A percentile compares a stretch with the other conserved stretches of the same genome.
Evolutionary conservation across 139 green algal genomes (phyloP).

Genomic region (Nannochloris sp.): DNA sequence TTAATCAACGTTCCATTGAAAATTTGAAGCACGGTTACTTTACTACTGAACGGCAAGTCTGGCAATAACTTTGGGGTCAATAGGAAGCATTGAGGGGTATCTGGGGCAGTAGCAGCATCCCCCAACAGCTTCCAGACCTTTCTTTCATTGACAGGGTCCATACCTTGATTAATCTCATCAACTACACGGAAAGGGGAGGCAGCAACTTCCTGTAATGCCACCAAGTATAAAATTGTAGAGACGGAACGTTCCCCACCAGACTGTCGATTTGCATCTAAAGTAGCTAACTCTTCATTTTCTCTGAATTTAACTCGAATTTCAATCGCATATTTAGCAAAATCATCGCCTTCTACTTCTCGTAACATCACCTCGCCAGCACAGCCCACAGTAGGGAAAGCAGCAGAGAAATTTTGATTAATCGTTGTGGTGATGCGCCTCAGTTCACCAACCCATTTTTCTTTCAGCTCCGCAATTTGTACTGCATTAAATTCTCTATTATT

Average conservation of each 20-base stretch:
- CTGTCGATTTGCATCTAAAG: constrained; percentile 75
- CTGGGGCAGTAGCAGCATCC: constrained; percentile 36
- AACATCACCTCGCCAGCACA: constrained; percentile 73
- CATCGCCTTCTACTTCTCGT: constrained; percentile 36
- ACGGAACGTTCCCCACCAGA: constrained; percentile 91
- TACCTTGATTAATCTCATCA: constrained; percentile 99
- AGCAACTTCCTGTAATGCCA: constrained; percentile 86
- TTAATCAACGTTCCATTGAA: constrained; percentile 61
- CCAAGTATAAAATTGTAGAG: constrained; percentile 96
- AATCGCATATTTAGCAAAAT: constrained; percentile 70
- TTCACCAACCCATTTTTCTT: constrained; percentile 71
- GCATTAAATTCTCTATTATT: constrained; percentile 2
- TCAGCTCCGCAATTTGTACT: constrained; percentile 19
- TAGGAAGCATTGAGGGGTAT: constrained; percentile 88
- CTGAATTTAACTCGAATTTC: constrained; percentile 76
- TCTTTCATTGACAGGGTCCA: constrained; percentile 94
- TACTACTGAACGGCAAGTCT: constrained; percentile 65
- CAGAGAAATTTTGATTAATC: constrained; percentile 71
- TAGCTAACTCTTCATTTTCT: constrained; percentile 62
- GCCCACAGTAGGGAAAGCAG: constrained; percentile 70
- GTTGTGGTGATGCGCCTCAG: constrained; percentile 56
- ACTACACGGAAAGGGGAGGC: constrained; percentile 92
- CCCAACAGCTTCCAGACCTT: constrained; percentile 88
- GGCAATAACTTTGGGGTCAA: constrained; percentile 97
- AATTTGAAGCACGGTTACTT: constrained; percentile 71